Conservation (phyloP, 495 filamentous ascomycete genomes). For the Lasiosphaeris hirsuta region DNA sequence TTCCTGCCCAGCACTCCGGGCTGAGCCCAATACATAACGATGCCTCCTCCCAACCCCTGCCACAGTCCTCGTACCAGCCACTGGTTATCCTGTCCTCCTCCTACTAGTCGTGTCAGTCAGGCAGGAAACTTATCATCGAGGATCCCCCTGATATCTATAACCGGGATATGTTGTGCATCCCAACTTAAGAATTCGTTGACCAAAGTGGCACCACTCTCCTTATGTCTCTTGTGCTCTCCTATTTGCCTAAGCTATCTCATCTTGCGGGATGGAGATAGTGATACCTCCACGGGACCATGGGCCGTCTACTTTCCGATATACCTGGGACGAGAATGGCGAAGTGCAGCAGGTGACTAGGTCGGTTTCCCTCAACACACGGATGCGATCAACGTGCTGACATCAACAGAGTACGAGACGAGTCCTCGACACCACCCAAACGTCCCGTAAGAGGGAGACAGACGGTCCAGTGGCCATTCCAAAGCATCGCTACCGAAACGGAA, state of each 20-base stretch:
- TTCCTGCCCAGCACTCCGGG: neutral
- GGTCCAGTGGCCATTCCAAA: slow-evolving; percentile 37
- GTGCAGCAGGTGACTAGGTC: slow-evolving; percentile 29
- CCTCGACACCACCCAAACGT: slow-evolving; percentile 7
- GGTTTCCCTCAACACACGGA: neutral
- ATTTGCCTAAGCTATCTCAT: slow-evolving; percentile 2
- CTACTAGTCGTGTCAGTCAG: neutral
- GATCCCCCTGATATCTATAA: neutral
- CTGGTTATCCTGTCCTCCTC: slow-evolving; percentile 10
- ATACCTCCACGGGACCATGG: slow-evolving; percentile 33
- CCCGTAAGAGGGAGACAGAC: slow-evolving; percentile 18
- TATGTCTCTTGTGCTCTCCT: slow-evolving; percentile 15
- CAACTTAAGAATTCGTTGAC: slow-evolving; percentile 2
- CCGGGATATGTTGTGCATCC: slow-evolving; percentile 1
- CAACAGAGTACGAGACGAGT: slow-evolving; percentile 17
- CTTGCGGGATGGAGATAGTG: slow-evolving; percentile 31
- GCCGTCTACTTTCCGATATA: slow-evolving; percentile 27
- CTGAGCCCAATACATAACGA: slow-evolving; percentile 13
- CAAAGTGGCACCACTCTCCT: neutral
- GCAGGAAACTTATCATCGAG: slow-evolving; percentile 2
- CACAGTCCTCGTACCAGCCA: slow-evolving; percentile 1
- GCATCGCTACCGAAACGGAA: slow-evolving; percentile 22
- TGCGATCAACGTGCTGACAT: neutral
- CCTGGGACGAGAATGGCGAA: slow-evolving; percentile 34
- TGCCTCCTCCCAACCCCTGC: slow-evolving; percentile 11